phyloP scores from a whole-genome alignment of 2,329 filamentous ascomycete species.

The Polychaeton citri region DNA sequence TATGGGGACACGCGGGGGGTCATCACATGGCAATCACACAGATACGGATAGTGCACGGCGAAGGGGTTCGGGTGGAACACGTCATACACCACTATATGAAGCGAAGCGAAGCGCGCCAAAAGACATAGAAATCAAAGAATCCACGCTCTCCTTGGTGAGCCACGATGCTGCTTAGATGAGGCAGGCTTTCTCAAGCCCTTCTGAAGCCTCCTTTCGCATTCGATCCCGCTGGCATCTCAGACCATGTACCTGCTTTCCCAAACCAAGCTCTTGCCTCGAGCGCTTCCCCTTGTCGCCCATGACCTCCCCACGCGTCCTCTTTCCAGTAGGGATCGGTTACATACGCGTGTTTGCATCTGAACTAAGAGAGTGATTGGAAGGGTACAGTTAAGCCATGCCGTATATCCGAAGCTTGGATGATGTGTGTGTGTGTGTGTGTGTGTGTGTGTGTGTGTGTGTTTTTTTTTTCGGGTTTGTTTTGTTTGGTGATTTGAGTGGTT shows the following conservation, averaged over 20 bases:
- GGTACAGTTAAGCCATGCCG: neutral
- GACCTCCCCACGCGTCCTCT: slow-evolving; percentile 7
- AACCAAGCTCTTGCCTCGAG: too few relatives aligned
- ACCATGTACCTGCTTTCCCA: too few relatives aligned
- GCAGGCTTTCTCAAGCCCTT: neutral
- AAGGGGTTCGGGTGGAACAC: neutral
- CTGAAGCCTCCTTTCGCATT: too few relatives aligned
- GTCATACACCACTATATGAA: neutral
- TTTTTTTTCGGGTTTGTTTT: slow-evolving; percentile 4
- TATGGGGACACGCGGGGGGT: too few relatives aligned
- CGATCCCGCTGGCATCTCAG: too few relatives aligned
- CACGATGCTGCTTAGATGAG: neutral
- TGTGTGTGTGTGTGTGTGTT: too few relatives aligned
- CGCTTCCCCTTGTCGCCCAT: slow-evolving; percentile 1
- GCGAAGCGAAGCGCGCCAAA: neutral
- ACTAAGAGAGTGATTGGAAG: neutral
- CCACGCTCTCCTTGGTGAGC: neutral
- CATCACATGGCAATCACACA: too few relatives aligned
- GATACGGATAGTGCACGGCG: too few relatives aligned
- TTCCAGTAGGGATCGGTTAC: slow-evolving; percentile 2
- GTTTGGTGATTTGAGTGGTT: too few relatives aligned
- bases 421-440: too few relatives aligned
- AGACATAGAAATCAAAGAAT: neutral
- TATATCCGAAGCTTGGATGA: neutral
- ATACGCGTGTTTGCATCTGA: neutral